Base-by-base conservation (phyloP, 2,329 filamentous ascomycete species). In the Hypoxylon sp. region DNA sequence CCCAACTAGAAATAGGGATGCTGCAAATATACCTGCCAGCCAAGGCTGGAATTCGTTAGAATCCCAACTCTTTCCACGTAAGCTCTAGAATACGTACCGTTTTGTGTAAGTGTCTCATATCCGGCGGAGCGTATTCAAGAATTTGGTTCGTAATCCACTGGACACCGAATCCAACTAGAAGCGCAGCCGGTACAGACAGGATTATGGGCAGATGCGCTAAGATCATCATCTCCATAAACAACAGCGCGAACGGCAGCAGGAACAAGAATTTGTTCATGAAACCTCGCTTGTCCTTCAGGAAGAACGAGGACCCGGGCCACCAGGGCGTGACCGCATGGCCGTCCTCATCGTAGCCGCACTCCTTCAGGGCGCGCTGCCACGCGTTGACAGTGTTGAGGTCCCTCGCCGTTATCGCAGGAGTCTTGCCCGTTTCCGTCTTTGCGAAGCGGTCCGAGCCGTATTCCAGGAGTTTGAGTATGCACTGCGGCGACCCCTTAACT, bases 361-460 rank as follows among this genome's bases (percentile, higher is more conserved):
- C 93, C 59, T 88, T 84, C 32, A 98, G 82, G 5, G 94, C 93
- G 69, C 89, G 87, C 69, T 91, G 89, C 92, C 94, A 98, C 53
- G 93, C 89, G 22, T 86, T 84, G 49, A 86, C 83, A 0, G 93
- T 96, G 75, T 95, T 96, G 83, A 99, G 94, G 77, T 98, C 95
- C 70, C 88, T 85, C 1, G 95, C 94, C 7, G 94, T 96, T 55
- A 89, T 86, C 0, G 89, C 87, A 0, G 95, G 95, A 6, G 93
- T 95, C 84, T 99, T 98, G 66, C 94, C 94, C 48, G 93, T 91
- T 56, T 88, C 85, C 26, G 94, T 97, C 79, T 93, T 91, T 37
- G 91, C 93, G 75, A 97, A 98, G 47, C 95, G 87, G 79, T 99
- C 95, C 24, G 94, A 89, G 48, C 95, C 96, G 76, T 97, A 97